Evolutionary conservation across 495 filamentous ascomycete genomes (phyloP), one percentile per base, ranked within the genome.

Genomic region (Neurospora sp.): DNA sequence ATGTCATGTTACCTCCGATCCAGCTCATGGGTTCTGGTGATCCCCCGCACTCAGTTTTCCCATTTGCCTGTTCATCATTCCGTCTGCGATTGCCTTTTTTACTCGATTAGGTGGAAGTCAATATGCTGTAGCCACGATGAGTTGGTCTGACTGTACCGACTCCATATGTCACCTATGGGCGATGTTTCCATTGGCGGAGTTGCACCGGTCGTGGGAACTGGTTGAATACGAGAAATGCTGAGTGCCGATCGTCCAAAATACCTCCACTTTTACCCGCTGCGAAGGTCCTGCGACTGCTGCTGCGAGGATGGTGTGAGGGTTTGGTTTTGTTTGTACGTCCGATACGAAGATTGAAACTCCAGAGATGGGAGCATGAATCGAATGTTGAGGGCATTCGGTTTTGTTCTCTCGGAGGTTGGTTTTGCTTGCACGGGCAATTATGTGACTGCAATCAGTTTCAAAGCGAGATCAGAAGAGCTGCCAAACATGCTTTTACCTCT

Each of bases 191-290:
- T 70, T 40, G 22, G 14, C 14, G 38, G 72, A 27, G 38, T n/a
- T 40, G 69, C 46, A 66, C 38, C 41, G 18, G 46, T 11, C 22
- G 68, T 42, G 61, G 37, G 37, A 38, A 37, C 69, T 35, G 39
- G 41, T 16, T 46, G 68, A 73, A 73, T 73, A 73, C 72, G 72
- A 70, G 72, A 48, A 53, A 40, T 40, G 37, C 12, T 9, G 20
- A 70, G 37, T 71, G 72, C 69, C 72, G 72, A 71, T 73, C 72
- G 59, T 40, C n/a, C 31, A 4, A 35, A 9, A 66, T 35, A 18
- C 53, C 27, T 66, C 53, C 53, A 66, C 27, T 66, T 66, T 66
- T 66, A 66, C 53, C 53, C 53, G 53, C 53, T 66, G 46, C 20
- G 4, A 53, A 27, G 46, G 20, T 14, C 46, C 46, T 27, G 42